Conservation (phyloP, 768 basidiomycete species). For the Mycena belliarum region DNA sequence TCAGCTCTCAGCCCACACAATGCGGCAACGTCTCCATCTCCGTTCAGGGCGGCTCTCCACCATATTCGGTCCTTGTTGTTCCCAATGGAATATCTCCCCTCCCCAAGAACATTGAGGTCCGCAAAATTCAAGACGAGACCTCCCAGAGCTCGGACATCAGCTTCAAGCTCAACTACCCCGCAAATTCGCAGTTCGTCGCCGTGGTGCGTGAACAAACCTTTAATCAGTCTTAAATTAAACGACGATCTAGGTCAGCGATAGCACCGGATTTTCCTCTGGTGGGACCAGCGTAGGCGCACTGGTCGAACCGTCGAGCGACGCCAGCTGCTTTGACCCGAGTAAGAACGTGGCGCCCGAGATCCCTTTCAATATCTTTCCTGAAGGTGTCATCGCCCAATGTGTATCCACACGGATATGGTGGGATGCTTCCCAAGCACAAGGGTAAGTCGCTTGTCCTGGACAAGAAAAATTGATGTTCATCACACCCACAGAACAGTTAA, state of each 20-base stretch:
- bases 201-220: constrained; percentile 53
- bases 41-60: constrained; percentile 60
- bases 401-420: constrained; percentile 57
- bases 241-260: constrained; percentile 54
- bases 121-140: constrained; percentile 41
- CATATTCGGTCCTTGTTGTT: constrained; percentile 66
- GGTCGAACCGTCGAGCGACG: constrained; percentile 51
- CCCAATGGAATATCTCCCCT: constrained; percentile 69
- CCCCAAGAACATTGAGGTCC: constrained; percentile 61
- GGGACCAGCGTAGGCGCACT: constrained; percentile 70
- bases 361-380: constrained; percentile 60
- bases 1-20: constrained; percentile 55
- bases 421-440: constrained; percentile 9
- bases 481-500: not conserved
- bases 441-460: constrained; percentile 5
- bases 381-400: constrained; percentile 69
- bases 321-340: constrained; percentile 60
- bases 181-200: constrained; percentile 70
- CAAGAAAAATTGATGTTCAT: not conserved
- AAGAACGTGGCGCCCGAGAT: constrained; percentile 52
- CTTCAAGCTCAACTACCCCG: constrained; percentile 14
- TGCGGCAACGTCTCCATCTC: constrained; percentile 64
- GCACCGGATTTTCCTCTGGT: constrained; percentile 64
- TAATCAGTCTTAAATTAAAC: not conserved
- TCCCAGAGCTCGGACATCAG: constrained; percentile 41